These are phyloP conservation scores for Penicillium sp. DNA, from an alignment of 2,329 filamentous ascomycete species.

Conservation along the genomic window DNA sequence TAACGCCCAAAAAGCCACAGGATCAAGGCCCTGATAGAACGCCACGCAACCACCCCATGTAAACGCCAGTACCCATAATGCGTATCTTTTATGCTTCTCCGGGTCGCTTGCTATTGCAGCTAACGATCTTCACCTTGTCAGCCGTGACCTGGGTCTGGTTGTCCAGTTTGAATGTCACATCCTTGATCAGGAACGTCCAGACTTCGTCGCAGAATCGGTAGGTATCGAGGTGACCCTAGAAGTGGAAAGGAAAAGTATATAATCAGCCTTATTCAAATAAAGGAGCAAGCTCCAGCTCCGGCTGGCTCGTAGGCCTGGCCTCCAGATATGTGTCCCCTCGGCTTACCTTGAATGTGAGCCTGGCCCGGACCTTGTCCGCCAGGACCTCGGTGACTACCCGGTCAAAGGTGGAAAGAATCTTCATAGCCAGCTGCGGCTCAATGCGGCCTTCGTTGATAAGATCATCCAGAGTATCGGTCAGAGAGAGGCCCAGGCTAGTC, in stretches of 20 bases:
- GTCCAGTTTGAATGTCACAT: slow-evolving; percentile 98
- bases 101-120: slow-evolving; percentile 84
- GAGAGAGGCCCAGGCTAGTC: slow-evolving; percentile 77
- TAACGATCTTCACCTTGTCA: slow-evolving; percentile 97
- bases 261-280: slow-evolving; percentile 12
- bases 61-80: slow-evolving; percentile 17
- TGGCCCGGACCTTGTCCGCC: slow-evolving; percentile 84
- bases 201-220: slow-evolving; percentile 99
- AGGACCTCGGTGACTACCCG: slow-evolving; percentile 86
- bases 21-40: slow-evolving; percentile 5
- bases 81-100: slow-evolving; percentile 46
- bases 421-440: slow-evolving; percentile 97
- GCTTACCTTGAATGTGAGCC: slow-evolving; percentile 87
- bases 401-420: slow-evolving; percentile 94
- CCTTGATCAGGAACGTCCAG: slow-evolving; percentile 98
- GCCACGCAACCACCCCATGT: slow-evolving; percentile 5
- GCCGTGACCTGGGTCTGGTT: slow-evolving; percentile 68
- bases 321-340: slow-evolving; percentile 3
- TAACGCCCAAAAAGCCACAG: slow-evolving; percentile 5
- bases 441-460: slow-evolving; percentile 92
- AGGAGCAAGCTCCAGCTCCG: background rate
- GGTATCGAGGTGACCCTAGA: slow-evolving; percentile 87
- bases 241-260: slow-evolving; percentile 6
- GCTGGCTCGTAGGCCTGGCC: background rate
- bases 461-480: slow-evolving; percentile 96